phyloP scores from a whole-genome alignment of 176 grass and related monocot species.

The Aegilops tauschii region DNA sequence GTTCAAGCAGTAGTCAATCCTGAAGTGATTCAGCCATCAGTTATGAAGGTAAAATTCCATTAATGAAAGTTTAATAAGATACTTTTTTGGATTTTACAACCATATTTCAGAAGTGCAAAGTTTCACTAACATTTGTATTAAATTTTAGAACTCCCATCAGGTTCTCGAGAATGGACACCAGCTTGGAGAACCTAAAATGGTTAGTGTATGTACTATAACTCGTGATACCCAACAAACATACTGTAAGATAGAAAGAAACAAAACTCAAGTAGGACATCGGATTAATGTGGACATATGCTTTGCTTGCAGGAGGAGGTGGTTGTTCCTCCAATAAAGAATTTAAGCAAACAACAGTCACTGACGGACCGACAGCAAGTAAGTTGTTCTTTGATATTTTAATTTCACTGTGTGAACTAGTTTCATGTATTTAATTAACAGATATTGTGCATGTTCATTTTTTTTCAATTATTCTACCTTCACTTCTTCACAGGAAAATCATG shows the following conservation, averaged over 20 bases:
- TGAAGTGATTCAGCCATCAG: slow-evolving; percentile 44
- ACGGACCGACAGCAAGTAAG: slow-evolving; percentile 77
- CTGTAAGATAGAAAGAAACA: slow-evolving; percentile 15
- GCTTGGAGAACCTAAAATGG: slow-evolving; percentile 32
- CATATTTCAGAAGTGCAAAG: slow-evolving; percentile 21
- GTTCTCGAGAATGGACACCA: slow-evolving; percentile 46
- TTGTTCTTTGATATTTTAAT: background rate
- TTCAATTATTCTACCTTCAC: slow-evolving; percentile 17
- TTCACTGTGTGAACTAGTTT: background rate
- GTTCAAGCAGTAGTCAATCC: slow-evolving; percentile 33
- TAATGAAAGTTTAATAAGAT: background rate
- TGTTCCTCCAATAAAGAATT: slow-evolving; percentile 43
- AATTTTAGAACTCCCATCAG: slow-evolving; percentile 39
- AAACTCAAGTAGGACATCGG: background rate
- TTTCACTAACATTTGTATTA: background rate
- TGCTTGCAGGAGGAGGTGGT: slow-evolving; percentile 55
- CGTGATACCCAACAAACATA: slow-evolving; percentile 23
- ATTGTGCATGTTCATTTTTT: slow-evolving; percentile 27
- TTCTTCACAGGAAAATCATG: slow-evolving; percentile 81
- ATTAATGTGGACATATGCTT: slow-evolving; percentile 28
- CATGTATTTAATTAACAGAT: slow-evolving; percentile 4
- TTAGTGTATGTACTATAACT: slow-evolving; percentile 33
- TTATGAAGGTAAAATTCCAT: slow-evolving; percentile 44
- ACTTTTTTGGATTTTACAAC: background rate
- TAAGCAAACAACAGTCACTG: slow-evolving; percentile 90